Base-by-base conservation (phyloP, 768 basidiomycete species). In the Scleroderma bovista region DNA sequence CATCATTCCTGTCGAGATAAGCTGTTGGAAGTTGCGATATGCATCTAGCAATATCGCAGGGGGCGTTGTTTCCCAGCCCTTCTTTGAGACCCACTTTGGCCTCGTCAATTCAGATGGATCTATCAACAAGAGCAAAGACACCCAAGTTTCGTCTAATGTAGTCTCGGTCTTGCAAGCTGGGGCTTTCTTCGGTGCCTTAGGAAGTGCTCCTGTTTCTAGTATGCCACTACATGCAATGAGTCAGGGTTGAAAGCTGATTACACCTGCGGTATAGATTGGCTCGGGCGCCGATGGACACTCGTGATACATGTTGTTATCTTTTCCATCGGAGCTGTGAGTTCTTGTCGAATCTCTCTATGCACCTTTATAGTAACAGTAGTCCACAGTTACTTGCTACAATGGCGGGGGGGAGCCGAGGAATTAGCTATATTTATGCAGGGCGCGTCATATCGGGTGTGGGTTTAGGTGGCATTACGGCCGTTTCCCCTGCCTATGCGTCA, bases 151-250 rank as follows among this genome's bases (percentile, higher is more conserved):
- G 0, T 84, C 86, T 38, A 90, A 88, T 55, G 84, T 94, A 38
- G 92, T 93, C 16, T 88, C 91, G 3, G 87, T 93, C 4, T 75
- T 93, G 10, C 91, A 93, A 62, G 88, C 83, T 4, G 89, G 89
- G 11, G 88, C 88, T 1, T 92, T 93, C 75, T 93, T 93, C 60
- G 92, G 77, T 56, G 40, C 68, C 12, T 75, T 80, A 41, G 76
- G 77, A 10, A 84, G 82, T 55, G 84, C 85, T 1, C 84, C 84
- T 0, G 59, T 86, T 38, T 86, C 86, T 11, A 69, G 87, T 88
- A 51, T 44, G 74, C 69, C 9, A 38, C 43, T 43, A 40, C 9
- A 31, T 23, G 0, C 17, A 22, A 41, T 24, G 15, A 16, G n/a
- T 92, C 92, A 36, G 20, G 36, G 17, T 33, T 33, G 19, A 19